A percentile compares a stretch with the other conserved stretches of the same genome.
These are phyloP conservation scores for Marasmius oreades DNA, from an alignment of 1,284 basidiomycete species.

Conservation along the genomic window DNA sequence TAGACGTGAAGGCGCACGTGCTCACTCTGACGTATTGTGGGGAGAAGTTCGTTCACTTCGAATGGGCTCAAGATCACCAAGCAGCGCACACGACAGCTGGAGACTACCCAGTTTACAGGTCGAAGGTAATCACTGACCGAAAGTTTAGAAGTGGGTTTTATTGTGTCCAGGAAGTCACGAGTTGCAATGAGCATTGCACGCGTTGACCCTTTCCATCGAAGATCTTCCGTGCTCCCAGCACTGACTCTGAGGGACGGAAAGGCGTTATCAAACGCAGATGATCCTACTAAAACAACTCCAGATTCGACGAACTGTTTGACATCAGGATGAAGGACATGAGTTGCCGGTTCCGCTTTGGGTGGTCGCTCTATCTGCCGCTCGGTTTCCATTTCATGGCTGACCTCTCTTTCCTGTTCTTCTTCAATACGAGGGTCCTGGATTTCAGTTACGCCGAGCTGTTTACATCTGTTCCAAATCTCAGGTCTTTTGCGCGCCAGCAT, in stretches of 20 bases:
- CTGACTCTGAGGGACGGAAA: slow-evolving; percentile 16
- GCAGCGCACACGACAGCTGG: slow-evolving; percentile 7
- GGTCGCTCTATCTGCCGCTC: slow-evolving; percentile 38
- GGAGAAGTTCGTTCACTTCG: slow-evolving; percentile 40
- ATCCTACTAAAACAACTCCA: slow-evolving; percentile 17
- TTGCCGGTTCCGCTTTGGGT: slow-evolving; percentile 19
- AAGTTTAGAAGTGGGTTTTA: slow-evolving; percentile 6
- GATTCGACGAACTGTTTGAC: slow-evolving; percentile 27
- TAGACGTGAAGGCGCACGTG: slow-evolving; percentile 41
- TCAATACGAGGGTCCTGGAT: slow-evolving; percentile 24
- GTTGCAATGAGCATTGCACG: slow-evolving; percentile 23
- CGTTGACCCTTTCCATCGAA: not conserved
- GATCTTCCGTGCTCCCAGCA: not conserved
- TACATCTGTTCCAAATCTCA: slow-evolving; percentile 25
- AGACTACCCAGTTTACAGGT: slow-evolving; percentile 44
- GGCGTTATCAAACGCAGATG: slow-evolving; percentile 14
- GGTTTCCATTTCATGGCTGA: slow-evolving; percentile 39
- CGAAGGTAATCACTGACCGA: slow-evolving; percentile 32
- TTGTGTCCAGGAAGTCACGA: slow-evolving; percentile 28
- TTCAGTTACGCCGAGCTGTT: slow-evolving; percentile 24
- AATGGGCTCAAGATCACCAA: slow-evolving; percentile 42
- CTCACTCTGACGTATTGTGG: slow-evolving; percentile 29
- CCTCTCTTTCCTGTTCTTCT: slow-evolving; percentile 51
- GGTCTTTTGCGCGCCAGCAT: slow-evolving; percentile 10
- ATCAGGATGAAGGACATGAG: slow-evolving; percentile 22